A percentile compares a stretch with the other conserved stretches of the same genome.
Evolutionary conservation across 768 basidiomycete species (phyloP).

Genomic region (Naganishia friedmannii): DNA sequence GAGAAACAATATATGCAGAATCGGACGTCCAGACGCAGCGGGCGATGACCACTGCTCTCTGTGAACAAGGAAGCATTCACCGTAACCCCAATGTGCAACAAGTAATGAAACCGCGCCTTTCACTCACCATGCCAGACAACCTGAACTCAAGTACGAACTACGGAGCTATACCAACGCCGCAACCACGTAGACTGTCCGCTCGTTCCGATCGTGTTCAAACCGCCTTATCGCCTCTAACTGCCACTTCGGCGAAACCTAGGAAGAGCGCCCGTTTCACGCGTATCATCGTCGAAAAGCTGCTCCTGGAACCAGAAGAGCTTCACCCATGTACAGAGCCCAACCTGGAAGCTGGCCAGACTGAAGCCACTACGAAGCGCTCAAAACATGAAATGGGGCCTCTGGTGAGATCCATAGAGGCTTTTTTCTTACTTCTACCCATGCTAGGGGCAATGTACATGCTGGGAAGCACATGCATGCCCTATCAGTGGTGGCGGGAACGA

Average conservation of each 20-base stretch:
- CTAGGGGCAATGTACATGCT: constrained; percentile 20
- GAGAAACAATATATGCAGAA: background rate
- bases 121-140: background rate
- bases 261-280: constrained; percentile 5
- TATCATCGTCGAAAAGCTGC: constrained; percentile 2
- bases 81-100: too few species aligned
- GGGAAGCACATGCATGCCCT: constrained; percentile 20
- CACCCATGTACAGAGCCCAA: background rate
- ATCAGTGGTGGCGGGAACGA: constrained; percentile 23
- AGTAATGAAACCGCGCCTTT: background rate
- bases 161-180: background rate
- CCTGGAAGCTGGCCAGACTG: background rate
- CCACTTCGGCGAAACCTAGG: background rate
- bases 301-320: background rate
- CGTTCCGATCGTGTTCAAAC: background rate
- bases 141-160: background rate
- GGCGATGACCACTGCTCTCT: background rate
- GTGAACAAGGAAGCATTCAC: too few species aligned
- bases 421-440: constrained; percentile 19
- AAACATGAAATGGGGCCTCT: background rate
- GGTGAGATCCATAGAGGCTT: background rate
- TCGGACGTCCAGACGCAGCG: background rate
- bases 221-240: background rate
- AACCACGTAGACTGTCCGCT: background rate
- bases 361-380: background rate